Percentiles rank a stretch among this genome's conserved stretches.
phyloP scores from a whole-genome alignment of 164 flowering plant genomes.

The Taxillus chinensis region DNA sequence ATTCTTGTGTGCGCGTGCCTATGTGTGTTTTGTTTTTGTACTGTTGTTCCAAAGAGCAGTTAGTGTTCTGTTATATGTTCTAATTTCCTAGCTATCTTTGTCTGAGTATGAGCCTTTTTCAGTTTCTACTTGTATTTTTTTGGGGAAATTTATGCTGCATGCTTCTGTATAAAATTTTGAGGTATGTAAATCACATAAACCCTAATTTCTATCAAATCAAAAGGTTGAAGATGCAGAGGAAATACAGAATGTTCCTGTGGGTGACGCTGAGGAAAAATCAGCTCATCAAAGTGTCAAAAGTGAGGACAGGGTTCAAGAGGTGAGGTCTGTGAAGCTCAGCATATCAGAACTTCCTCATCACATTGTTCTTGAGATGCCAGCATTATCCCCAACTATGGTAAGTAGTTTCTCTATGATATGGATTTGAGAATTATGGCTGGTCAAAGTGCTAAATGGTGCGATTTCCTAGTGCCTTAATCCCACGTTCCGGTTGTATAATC shows the following conservation, averaged over 20 bases:
- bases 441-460: no score
- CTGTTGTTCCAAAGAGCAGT: neutral
- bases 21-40: neutral
- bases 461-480: no score
- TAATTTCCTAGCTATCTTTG: neutral
- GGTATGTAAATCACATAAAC: neutral
- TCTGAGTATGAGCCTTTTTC: no score
- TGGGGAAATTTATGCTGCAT: no score
- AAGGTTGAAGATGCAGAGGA: constrained; percentile 58
- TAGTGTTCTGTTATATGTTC: neutral
- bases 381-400: constrained; percentile 1
- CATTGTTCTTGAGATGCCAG: neutral
- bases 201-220: neutral
- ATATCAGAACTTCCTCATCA: constrained; percentile 7
- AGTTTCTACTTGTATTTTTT: neutral
- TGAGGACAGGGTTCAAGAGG: constrained; percentile 16
- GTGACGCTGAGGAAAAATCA: constrained; percentile 19
- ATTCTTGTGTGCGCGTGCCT: no score
- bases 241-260: constrained; percentile 35
- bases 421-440: no score
- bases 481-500: no score
- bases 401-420: neutral
- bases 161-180: no score
- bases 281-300: constrained; percentile 11
- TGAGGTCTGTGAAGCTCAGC: constrained; percentile 19